Evolutionary conservation across 176 grass and related monocot species (phyloP).

Genomic region (Triticum urartu): DNA sequence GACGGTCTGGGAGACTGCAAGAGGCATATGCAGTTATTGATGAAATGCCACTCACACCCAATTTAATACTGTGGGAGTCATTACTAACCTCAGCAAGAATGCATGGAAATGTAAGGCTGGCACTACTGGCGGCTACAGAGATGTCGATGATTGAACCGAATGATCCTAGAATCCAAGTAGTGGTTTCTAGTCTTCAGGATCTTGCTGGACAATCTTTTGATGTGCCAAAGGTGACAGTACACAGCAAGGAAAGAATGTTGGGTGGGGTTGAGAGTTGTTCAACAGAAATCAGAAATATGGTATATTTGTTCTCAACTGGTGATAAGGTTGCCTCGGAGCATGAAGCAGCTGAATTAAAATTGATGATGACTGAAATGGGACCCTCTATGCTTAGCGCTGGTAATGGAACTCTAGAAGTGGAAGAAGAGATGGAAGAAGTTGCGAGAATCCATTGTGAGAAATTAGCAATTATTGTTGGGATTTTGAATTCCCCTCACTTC

Average conservation of each 20-base stretch:
- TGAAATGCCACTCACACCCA: slow-evolving; percentile 54
- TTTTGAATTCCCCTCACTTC: slow-evolving; percentile 49
- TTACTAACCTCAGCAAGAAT: slow-evolving; percentile 56
- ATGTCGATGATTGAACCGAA: slow-evolving; percentile 49
- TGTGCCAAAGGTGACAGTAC: slow-evolving; percentile 24
- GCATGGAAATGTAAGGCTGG: slow-evolving; percentile 53
- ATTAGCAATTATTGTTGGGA: slow-evolving; percentile 58
- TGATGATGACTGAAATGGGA: slow-evolving; percentile 27
- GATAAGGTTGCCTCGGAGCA: slow-evolving; percentile 23
- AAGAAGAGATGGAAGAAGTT: slow-evolving; percentile 54
- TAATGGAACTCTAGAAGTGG: slow-evolving; percentile 33
- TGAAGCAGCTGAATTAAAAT: slow-evolving; percentile 34
- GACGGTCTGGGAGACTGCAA: slow-evolving; percentile 57
- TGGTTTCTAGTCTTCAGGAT: slow-evolving; percentile 48
- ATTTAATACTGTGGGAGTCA: slow-evolving; percentile 54
- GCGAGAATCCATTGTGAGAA: slow-evolving; percentile 53
- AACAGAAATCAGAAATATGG: slow-evolving; percentile 46
- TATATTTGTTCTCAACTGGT: slow-evolving; percentile 52
- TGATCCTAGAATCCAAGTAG: slow-evolving; percentile 37
- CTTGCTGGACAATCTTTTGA: slow-evolving; percentile 38
- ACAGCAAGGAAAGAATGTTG: slow-evolving; percentile 32
- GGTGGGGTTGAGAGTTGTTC: slow-evolving; percentile 46
- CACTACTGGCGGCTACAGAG: slow-evolving; percentile 45
- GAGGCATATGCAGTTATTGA: slow-evolving; percentile 66
- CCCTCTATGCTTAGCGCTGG: slow-evolving; percentile 6